Base-by-base conservation (phyloP, 352 stramenopile genomes). In the Pythium scleroteichum region DNA sequence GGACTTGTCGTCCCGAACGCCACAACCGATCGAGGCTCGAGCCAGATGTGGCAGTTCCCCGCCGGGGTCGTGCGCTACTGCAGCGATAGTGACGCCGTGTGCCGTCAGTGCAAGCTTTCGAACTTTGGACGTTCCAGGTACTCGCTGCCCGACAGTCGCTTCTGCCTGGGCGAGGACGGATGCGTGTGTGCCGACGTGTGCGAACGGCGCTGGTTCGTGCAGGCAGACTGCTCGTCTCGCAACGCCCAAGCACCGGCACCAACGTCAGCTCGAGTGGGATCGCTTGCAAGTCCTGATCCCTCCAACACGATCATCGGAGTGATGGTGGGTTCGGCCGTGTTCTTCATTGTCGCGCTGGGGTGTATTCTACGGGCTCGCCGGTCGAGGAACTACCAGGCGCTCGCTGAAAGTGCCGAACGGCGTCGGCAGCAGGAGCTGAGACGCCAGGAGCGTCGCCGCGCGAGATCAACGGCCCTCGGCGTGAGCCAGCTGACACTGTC, bases 141-240 rank as follows among this genome's bases (percentile, higher is more conserved):
- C 42, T 29, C 40, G n/a, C 14, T 16, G 9, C 52, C 52, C 7
- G 52, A 59, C 27, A 59, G 52, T 24, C 52, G 52, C 39, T 59
- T 59, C 23, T 59, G 52, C 27, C 17, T 59, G n/a, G 52, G 52
- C 4, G 52, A 49, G 24, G 22, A 48, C 27, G 24, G 40, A 1
- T 59, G 52, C 8, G 52, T 59, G 10, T 59, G 52, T 13, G 40
- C 50, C 23, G 52, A 59, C 24, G 26, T 51, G n/a, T 59, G 52
- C n/a, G 52, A 59, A n/a, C 52, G 26, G 9, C 52, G 23, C 12
- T 12, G 6, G 17, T 10, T 17, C 33, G 12, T 13, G 4, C 52
- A 23, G 16, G 13, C 52, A 6, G 52, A 50, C 40, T 59, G 52
- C 39, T 59, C 52, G 23, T 26, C 38, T 9, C 10, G 29, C 29